Conservation (phyloP, 306 rosid species). For the Fragaria ananassa region DNA sequence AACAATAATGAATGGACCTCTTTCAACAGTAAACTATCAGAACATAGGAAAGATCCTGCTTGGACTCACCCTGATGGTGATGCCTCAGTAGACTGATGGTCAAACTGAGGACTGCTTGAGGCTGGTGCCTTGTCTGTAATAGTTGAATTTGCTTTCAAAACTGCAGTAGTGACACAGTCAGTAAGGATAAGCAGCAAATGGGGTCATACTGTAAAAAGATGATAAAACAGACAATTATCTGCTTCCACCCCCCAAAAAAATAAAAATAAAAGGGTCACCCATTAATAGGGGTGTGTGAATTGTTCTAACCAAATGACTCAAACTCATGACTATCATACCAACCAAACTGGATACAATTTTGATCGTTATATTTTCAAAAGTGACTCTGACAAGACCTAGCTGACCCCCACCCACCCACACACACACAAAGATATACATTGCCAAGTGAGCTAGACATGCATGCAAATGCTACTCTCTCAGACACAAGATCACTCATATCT, state of each 20-base stretch:
- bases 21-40: background rate
- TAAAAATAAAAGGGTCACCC: background rate
- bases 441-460: background rate
- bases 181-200: background rate
- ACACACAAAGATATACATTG: background rate
- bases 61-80: slow-evolving; percentile 76
- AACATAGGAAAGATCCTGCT: background rate
- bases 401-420: background rate
- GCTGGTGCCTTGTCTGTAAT: slow-evolving; percentile 59
- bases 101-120: slow-evolving; percentile 60
- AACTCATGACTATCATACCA: background rate
- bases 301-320: background rate
- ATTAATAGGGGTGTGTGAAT: background rate
- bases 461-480: background rate
- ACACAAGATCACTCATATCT: background rate
- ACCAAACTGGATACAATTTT: background rate
- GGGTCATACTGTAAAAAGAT: slow-evolving; percentile 5
- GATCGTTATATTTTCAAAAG: background rate
- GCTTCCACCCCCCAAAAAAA: background rate
- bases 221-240: background rate
- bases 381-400: background rate
- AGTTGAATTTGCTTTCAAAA: slow-evolving; percentile 70
- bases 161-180: slow-evolving; percentile 35
- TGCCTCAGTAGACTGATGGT: slow-evolving; percentile 67
- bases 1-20: background rate